Conservation (phyloP, 129 eudicot genomes). For the Scalesia atractyloides region DNA sequence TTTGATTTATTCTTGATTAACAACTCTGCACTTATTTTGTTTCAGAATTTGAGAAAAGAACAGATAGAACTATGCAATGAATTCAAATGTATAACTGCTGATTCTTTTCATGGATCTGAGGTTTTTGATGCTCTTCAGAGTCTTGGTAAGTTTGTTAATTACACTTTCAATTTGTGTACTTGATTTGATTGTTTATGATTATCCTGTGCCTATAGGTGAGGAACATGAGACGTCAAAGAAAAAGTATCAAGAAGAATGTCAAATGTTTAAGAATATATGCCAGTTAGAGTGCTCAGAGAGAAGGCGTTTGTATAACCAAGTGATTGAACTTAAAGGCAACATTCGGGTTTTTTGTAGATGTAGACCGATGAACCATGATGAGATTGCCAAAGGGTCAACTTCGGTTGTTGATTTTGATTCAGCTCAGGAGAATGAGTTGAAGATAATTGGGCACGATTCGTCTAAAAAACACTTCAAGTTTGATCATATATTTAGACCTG, state of each 20-base stretch:
- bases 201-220: conserved; percentile 30
- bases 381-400: conserved; percentile 61
- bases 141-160: conserved; percentile 53
- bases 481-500: conserved; percentile 83
- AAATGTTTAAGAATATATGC: conserved; percentile 58
- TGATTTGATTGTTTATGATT: conserved; percentile 11
- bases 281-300: conserved; percentile 65
- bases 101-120: conserved; percentile 68
- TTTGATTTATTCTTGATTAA: neutral
- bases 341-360: conserved; percentile 93
- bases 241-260: conserved; percentile 58
- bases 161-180: neutral
- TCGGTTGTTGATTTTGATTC: conserved; percentile 75
- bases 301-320: conserved; percentile 81
- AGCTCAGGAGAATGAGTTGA: conserved; percentile 74
- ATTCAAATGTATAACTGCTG: conserved; percentile 62
- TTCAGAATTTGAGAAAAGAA: conserved; percentile 71
- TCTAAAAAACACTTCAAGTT: conserved; percentile 82
- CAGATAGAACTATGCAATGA: conserved; percentile 57
- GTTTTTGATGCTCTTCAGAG: conserved; percentile 57
- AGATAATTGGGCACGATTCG: conserved; percentile 63
- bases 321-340: conserved; percentile 94
- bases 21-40: conserved; percentile 1
- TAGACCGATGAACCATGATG: conserved; percentile 71
- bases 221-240: conserved; percentile 68